Conservation (phyloP, 768 basidiomycete species). For the Flagelloscypha sp. region DNA sequence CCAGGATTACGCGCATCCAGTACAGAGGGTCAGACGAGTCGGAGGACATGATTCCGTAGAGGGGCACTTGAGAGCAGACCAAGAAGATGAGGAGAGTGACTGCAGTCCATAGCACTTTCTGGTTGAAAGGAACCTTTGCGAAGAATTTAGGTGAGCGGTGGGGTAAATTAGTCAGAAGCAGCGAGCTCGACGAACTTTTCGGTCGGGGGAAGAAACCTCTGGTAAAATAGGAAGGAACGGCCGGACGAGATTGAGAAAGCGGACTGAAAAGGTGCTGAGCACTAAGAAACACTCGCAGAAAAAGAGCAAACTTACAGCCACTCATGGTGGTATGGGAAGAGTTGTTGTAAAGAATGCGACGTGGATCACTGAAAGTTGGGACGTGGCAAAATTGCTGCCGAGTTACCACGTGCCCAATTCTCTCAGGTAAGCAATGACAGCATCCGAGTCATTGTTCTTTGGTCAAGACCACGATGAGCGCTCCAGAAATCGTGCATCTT, state of each 20-base stretch:
- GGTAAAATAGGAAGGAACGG: slow-evolving; percentile 96
- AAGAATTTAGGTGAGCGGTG: neutral
- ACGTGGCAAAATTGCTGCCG: too few relatives aligned
- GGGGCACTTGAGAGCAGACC: slow-evolving; percentile 97
- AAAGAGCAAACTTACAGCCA: slow-evolving; percentile 52
- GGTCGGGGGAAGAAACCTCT: slow-evolving; percentile 96
- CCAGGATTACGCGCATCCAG: slow-evolving; percentile 99
- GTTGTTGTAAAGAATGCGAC: too few relatives aligned
- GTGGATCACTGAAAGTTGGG: too few relatives aligned
- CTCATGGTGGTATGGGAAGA: slow-evolving; percentile 67
- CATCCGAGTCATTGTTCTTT: too few relatives aligned
- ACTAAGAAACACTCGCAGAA: slow-evolving; percentile 4
- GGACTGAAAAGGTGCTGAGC: slow-evolving; percentile 44
- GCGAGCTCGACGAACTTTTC: slow-evolving; percentile 75
- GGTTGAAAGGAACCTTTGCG: slow-evolving; percentile 88
- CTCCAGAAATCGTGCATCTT: slow-evolving; percentile 26
- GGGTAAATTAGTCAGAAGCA: too few relatives aligned
- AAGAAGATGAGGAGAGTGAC: slow-evolving; percentile 99
- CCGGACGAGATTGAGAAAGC: slow-evolving; percentile 95
- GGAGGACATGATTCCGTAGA: slow-evolving; percentile 99
- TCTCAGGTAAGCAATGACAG: too few relatives aligned
- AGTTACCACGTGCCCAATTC: too few relatives aligned
- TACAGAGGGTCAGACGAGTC: slow-evolving; percentile 98
- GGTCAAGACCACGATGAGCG: too few relatives aligned
- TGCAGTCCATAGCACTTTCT: slow-evolving; percentile 98